Percentiles rank a stretch among this genome's conserved stretches.
Evolutionary conservation across 495 filamentous ascomycete species (phyloP).

Genomic region (Talaromyces stipitatus): DNA sequence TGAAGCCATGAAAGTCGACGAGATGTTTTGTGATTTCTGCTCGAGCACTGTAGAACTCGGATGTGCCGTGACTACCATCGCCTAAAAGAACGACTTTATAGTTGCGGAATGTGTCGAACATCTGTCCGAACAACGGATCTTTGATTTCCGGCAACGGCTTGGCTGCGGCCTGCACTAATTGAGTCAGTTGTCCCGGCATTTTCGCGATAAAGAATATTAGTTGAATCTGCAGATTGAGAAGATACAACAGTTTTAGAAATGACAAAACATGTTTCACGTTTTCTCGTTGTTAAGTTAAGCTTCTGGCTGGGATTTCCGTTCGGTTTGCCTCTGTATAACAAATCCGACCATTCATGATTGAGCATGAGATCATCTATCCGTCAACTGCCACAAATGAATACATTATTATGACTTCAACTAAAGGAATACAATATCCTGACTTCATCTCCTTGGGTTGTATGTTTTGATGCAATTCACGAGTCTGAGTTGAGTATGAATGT

Average conservation of each 20-base stretch:
- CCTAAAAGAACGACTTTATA: conserved; percentile 46
- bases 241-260: background rate
- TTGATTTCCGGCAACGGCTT: conserved; percentile 32
- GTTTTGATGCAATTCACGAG: background rate
- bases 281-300: background rate
- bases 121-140: conserved; percentile 25
- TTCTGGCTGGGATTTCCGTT: background rate
- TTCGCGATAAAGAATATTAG: background rate
- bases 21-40: conserved; percentile 48
- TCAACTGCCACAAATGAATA: conserved; percentile 11
- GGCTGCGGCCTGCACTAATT: conserved; percentile 28
- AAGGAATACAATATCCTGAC: background rate
- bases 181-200: conserved; percentile 15
- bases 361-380: conserved; percentile 20
- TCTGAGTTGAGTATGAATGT: background rate
- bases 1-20: conserved; percentile 46
- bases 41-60: conserved; percentile 50
- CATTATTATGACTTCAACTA: conserved; percentile 15
- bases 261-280: background rate
- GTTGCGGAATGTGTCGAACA: conserved; percentile 37
- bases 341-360: background rate
- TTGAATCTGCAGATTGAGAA: background rate
- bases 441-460: background rate
- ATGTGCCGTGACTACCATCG: conserved; percentile 51
- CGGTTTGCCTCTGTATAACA: background rate